Conservation (phyloP, 116 monocot species). For the Zostera marina region DNA sequence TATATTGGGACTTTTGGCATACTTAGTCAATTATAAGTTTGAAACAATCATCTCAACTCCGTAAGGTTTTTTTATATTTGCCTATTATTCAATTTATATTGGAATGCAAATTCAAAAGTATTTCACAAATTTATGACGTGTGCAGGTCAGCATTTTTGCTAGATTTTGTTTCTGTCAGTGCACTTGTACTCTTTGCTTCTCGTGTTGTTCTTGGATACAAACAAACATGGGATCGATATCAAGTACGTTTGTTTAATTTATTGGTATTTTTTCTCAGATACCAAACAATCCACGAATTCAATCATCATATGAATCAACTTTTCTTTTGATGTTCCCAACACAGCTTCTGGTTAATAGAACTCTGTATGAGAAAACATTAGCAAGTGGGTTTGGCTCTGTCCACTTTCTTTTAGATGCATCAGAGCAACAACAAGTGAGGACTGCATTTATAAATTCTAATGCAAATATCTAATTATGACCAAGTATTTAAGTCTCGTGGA, state of each 20-base stretch:
- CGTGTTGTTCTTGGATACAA: slow-evolving; percentile 78
- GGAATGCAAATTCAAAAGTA: neutral
- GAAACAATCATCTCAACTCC: slow-evolving; percentile 70
- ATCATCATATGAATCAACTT: neutral
- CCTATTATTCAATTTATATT: neutral
- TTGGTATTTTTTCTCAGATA: neutral
- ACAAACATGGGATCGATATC: slow-evolving; percentile 86
- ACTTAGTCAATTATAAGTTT: slow-evolving; percentile 89
- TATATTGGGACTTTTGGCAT: slow-evolving; percentile 71
- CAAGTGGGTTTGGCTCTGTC: slow-evolving; percentile 95
- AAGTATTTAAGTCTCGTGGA: neutral
- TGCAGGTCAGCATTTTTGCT: slow-evolving; percentile 76
- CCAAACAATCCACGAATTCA: neutral
- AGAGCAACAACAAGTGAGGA: slow-evolving; percentile 74
- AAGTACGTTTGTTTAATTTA: slow-evolving; percentile 28
- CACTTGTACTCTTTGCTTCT: slow-evolving; percentile 49
- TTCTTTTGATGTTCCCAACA: slow-evolving; percentile 8
- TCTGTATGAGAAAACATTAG: slow-evolving; percentile 95
- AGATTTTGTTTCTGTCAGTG: slow-evolving; percentile 61
- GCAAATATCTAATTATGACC: neutral
- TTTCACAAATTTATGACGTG: neutral
- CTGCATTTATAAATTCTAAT: neutral
- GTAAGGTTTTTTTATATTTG: slow-evolving; percentile 39
- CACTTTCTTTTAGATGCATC: slow-evolving; percentile 97
- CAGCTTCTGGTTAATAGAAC: slow-evolving; percentile 91